Conservation (phyloP, 257 asterid genomes). For the Verbascum thapsus region DNA sequence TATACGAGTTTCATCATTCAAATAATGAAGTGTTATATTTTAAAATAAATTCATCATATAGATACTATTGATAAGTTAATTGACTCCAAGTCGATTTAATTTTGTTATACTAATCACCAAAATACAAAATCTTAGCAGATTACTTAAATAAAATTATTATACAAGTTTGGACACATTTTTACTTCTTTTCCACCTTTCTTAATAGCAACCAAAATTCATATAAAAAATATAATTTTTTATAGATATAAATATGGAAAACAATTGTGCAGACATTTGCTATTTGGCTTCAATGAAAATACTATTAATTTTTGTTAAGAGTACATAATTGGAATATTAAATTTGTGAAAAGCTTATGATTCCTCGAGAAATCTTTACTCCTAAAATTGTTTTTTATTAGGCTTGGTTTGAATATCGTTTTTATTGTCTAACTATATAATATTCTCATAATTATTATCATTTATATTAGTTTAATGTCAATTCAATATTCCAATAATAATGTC, state of each 20-base stretch:
- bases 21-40: too few relatives aligned
- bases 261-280: neutral
- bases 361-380: neutral
- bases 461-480: constrained; percentile 14
- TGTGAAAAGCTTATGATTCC: constrained; percentile 10
- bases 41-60: too few relatives aligned
- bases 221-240: neutral
- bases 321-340: neutral
- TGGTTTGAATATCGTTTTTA: constrained; percentile 22
- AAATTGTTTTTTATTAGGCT: constrained; percentile 16
- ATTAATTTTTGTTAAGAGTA: neutral
- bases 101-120: too few relatives aligned
- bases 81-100: too few relatives aligned
- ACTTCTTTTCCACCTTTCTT: too few relatives aligned
- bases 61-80: too few relatives aligned
- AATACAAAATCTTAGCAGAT: too few relatives aligned
- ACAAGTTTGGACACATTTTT: too few relatives aligned
- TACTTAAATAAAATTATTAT: too few relatives aligned
- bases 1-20: too few relatives aligned
- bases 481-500: constrained; percentile 23
- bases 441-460: constrained; percentile 27
- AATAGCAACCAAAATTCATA: too few relatives aligned
- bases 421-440: constrained; percentile 29
- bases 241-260: neutral
- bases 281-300: neutral